Conservation (phyloP, 2,329 filamentous ascomycete genomes). For the Colletotrichum sp. region DNA sequence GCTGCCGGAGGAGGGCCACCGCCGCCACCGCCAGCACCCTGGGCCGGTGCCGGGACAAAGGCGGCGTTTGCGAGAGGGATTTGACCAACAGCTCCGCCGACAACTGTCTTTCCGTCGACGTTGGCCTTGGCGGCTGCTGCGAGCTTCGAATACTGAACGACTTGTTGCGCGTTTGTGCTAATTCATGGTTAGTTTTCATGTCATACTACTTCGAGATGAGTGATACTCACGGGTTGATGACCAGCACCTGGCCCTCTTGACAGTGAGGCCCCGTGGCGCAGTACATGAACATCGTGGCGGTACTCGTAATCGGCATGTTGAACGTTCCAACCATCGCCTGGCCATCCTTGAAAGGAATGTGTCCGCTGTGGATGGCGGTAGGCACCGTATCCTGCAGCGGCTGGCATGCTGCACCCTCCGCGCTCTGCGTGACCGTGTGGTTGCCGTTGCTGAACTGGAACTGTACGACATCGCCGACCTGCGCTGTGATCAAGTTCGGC, state of each 20-base stretch:
- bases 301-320: slow-evolving; percentile 48
- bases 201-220: background rate
- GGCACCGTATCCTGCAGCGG: slow-evolving; percentile 38
- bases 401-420: slow-evolving; percentile 38
- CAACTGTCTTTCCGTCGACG: slow-evolving; percentile 30
- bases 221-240: slow-evolving; percentile 50
- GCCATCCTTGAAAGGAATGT: slow-evolving; percentile 41
- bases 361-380: slow-evolving; percentile 42
- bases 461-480: slow-evolving; percentile 41
- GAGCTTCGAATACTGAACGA: slow-evolving; percentile 31
- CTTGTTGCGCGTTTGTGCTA: slow-evolving; percentile 30
- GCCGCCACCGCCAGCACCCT: slow-evolving; percentile 14
- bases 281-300: slow-evolving; percentile 54
- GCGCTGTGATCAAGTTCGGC: slow-evolving; percentile 38
- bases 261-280: slow-evolving; percentile 55
- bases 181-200: background rate
- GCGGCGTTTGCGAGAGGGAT: slow-evolving; percentile 33
- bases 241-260: slow-evolving; percentile 54
- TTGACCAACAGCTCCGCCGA: slow-evolving; percentile 30
- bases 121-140: slow-evolving; percentile 25
- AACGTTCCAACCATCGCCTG: slow-evolving; percentile 48
- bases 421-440: slow-evolving; percentile 47
- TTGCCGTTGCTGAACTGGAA: slow-evolving; percentile 50
- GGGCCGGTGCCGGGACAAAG: slow-evolving; percentile 27
- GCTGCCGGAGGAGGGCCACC: background rate